A percentile compares a stretch with the other conserved stretches of the same genome.
Evolutionary conservation across 2,329 filamentous ascomycete genomes (phyloP).

Genomic region (Helminthosporium solani): DNA sequence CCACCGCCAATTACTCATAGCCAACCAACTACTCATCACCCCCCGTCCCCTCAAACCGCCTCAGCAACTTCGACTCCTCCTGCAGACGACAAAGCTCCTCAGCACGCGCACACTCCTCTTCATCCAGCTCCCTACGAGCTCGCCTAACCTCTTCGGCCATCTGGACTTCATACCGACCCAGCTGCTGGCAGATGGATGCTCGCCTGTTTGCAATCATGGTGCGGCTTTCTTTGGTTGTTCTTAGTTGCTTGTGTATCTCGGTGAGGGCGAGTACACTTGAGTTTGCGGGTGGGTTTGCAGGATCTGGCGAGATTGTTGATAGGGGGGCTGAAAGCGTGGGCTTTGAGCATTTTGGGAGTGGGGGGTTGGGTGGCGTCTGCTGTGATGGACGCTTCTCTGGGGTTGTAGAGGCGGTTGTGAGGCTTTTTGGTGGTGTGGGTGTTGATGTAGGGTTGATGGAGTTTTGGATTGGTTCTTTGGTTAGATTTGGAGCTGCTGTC

Average conservation of each 20-base stretch:
- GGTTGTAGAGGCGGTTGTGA: not conserved
- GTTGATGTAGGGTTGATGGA: not conserved
- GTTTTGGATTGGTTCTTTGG: not conserved
- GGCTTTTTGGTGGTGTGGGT: not conserved
- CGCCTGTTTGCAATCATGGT: conserved; percentile 18
- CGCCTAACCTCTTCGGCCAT: conserved; percentile 25
- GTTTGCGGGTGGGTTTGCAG: conserved; percentile 2
- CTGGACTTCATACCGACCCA: conserved; percentile 18
- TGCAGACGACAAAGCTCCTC: conserved; percentile 19
- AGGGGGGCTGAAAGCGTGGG: not conserved
- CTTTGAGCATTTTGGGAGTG: conserved; percentile 11
- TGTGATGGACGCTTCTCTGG: conserved; percentile 1
- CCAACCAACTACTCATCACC: too few species aligned
- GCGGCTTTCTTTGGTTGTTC: conserved; percentile 16
- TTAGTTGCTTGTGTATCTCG: conserved; percentile 20
- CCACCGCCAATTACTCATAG: too few species aligned
- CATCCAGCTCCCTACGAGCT: conserved; percentile 16
- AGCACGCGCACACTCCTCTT: conserved; percentile 14
- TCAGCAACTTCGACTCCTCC: conserved; percentile 18
- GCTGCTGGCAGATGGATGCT: conserved; percentile 12
- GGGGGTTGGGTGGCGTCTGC: not conserved
- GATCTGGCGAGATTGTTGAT: not conserved
- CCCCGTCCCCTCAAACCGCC: conserved; percentile 16
- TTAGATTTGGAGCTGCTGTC: not conserved
- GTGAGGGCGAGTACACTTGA: conserved; percentile 13